A percentile compares a stretch with the other conserved stretches of the same genome.
Evolutionary conservation across 169 alveolate species (phyloP).

Genomic region (Prorocentrum cordatum): DNA sequence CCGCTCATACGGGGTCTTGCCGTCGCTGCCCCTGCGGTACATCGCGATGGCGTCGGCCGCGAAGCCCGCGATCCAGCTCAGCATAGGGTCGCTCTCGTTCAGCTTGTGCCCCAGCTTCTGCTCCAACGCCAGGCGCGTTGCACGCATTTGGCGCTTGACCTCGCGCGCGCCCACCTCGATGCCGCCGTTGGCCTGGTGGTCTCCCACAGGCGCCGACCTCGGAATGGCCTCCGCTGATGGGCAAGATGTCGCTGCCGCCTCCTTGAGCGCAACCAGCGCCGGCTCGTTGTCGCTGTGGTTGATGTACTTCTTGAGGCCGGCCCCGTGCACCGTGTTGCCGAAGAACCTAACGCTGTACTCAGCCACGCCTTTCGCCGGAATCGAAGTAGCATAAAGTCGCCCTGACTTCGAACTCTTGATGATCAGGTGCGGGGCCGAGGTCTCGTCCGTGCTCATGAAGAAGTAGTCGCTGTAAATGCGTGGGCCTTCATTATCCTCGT

Average conservation of each 20-base stretch:
- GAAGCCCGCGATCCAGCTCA: neutral
- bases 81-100: neutral
- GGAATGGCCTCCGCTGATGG: neutral
- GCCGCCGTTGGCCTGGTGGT: neutral
- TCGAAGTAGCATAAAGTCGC: conserved; percentile 5
- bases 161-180: conserved; percentile 18
- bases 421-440: neutral
- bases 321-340: neutral
- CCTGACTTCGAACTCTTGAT: neutral
- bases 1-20: conserved; percentile 15
- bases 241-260: neutral
- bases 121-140: neutral
- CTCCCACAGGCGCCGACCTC: neutral
- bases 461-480: conserved; percentile 5
- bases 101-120: neutral
- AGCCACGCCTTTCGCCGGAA: neutral
- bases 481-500: neutral
- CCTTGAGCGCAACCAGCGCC: neutral
- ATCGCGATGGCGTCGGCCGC: neutral
- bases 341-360: neutral
- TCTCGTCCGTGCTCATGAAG: conserved; percentile 11
- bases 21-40: neutral
- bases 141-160: conserved; percentile 6
- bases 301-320: neutral
- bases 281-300: neutral